Base-by-base conservation (phyloP, 2,329 filamentous ascomycete species). In the Diplodia seriata region DNA sequence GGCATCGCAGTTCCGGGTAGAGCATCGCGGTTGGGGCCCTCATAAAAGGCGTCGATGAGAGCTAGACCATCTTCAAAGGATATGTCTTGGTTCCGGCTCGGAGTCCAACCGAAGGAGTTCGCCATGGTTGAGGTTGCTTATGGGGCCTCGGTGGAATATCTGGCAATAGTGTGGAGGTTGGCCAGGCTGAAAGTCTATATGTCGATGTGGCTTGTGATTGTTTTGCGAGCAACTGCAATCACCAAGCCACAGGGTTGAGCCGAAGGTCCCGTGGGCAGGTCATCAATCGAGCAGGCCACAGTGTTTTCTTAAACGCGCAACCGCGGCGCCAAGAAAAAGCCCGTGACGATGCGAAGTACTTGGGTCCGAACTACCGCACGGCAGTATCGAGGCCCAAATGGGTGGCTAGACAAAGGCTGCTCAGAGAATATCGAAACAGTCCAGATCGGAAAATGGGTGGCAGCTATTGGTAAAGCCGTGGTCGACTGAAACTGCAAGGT, bases 1-100 rank as follows among this genome's bases (percentile, higher is more conserved):
- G 12, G 33, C 18, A 15, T 15, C 15, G 29, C 0, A 14, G 26
- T 23, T 20, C 20, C 11, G 9, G 40, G 11, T 12, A 43, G 23
- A 11, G 47, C 31, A 4, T 31, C n/a, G 36, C n/a, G 18, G 18
- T 18, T 14, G n/a, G 29, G n/a, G 43, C n/a, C 9, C 18, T 63
- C 62, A 20, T 43, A 65, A 36, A 65, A 65, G 15, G 18, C 31
- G 33, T 65, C 62, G 50, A 65, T 65, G 12, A 65, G 40, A 20
- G 36, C 50, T 8, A 65, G 23, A 15, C 62, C 62, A n/a, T 65
- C 62, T 29, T 65, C 62, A n/a, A 43, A 55, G 1, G 62, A 55
- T 18, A 65, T n/a, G 4, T 65, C 33, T 9, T 40, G 51, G 50
- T 55, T 55, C 18, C 11, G 20, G 12, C 50, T 14, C 2, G 62